Conservation (phyloP, 2,329 filamentous ascomycete species). For the Blastomyces silverae region DNA sequence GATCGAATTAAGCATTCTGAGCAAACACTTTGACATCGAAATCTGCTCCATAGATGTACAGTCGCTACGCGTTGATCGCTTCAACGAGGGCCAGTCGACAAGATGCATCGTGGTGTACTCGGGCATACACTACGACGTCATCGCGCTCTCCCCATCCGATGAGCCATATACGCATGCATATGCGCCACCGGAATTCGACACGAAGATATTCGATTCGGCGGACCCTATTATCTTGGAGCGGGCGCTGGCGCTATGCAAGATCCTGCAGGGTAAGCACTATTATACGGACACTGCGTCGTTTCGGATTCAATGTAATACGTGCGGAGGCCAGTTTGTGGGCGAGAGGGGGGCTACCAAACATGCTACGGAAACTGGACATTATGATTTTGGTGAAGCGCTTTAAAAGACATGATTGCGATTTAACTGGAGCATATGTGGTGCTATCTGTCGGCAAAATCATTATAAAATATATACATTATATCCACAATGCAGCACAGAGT, state of each 20-base stretch:
- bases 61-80: constrained; percentile 60
- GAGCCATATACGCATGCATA: constrained; percentile 51
- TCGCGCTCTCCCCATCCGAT: constrained; percentile 64
- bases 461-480: background rate
- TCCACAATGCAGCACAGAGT: background rate
- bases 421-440: background rate
- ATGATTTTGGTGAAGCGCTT: constrained; percentile 45
- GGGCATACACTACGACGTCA: constrained; percentile 87
- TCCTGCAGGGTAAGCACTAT: constrained; percentile 68
- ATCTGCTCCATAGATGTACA: constrained; percentile 79
- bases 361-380: constrained; percentile 43
- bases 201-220: constrained; percentile 61
- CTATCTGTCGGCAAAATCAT: background rate
- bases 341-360: constrained; percentile 44
- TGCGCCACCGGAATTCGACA: constrained; percentile 66
- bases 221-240: constrained; percentile 53
- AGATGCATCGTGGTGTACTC: constrained; percentile 82
- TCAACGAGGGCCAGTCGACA: constrained; percentile 64
- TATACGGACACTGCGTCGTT: constrained; percentile 83
- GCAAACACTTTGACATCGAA: constrained; percentile 76
- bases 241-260: constrained; percentile 57
- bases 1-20: constrained; percentile 81
- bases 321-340: constrained; percentile 40
- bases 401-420: constrained; percentile 21
- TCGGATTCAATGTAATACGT: constrained; percentile 65